Percentiles rank a stretch among this genome's conserved stretches.
phyloP scores from a whole-genome alignment of 495 filamentous ascomycete genomes.

The Talaromyces ruber region DNA sequence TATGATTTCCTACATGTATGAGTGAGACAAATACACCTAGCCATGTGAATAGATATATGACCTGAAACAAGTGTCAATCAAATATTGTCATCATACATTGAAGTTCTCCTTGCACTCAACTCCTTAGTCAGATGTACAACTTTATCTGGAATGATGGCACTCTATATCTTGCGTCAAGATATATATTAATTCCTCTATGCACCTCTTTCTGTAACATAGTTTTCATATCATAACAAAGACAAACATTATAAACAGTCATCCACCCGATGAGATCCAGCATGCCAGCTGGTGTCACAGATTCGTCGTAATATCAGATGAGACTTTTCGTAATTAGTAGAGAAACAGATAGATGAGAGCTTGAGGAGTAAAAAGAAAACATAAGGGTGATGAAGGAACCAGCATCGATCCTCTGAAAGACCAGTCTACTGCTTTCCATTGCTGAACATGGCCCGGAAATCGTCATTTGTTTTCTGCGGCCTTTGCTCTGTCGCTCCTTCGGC shows the following conservation, averaged over 20 bases:
- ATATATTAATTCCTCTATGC: background rate
- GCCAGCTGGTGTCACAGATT: background rate
- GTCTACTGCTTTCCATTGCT: slow-evolving; percentile 20
- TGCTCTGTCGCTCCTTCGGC: slow-evolving; percentile 18
- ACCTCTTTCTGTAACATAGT: background rate
- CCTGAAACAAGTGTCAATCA: too few relatives aligned
- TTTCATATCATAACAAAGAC: background rate
- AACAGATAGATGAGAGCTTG: background rate
- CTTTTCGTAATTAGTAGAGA: background rate
- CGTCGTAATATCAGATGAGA: background rate
- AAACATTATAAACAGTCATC: background rate
- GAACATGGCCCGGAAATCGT: slow-evolving; percentile 80
- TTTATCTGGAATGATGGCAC: background rate
- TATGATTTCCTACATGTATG: too few relatives aligned
- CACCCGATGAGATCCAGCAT: background rate
- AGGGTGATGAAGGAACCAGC: background rate
- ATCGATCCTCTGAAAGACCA: background rate
- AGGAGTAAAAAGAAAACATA: background rate
- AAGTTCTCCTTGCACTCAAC: background rate
- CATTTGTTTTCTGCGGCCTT: slow-evolving; percentile 63
- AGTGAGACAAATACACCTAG: too few relatives aligned
- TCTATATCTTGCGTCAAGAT: background rate
- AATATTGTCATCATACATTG: too few relatives aligned
- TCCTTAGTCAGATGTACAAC: background rate
- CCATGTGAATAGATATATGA: too few relatives aligned